Base-by-base conservation (phyloP, 805 yeast genomes). In the Ogataea parapolymorpha region DNA sequence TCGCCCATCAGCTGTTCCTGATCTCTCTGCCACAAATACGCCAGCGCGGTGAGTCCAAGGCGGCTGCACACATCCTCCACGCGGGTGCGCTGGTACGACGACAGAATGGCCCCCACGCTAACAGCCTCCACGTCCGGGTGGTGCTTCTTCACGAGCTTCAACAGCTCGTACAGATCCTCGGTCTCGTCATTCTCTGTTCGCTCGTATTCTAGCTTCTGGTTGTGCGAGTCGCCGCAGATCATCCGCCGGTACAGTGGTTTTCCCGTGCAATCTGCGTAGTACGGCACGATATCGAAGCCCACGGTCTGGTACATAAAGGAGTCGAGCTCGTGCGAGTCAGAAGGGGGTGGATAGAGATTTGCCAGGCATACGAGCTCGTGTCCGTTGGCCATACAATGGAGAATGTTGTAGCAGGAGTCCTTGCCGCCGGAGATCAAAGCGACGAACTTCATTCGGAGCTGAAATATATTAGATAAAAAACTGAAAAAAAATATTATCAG, bases 301-400 rank as follows among this genome's bases (percentile, higher is more conserved):
- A 93, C 98, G 0, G 99, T 93, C 63, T 93, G 99, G 62, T 86
- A 93, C 99, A 93, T 93, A 58, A 83, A 91, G 39, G 96, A 86
- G 60, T 93, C 97, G 39, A 93, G 66, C 61, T 93, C 99, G 39
- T 63, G 67, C 50, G 80, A 82, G 16, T 45, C 56, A 15, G 53
- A 40, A 14, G 48, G 64, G 8, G 51, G 70, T 1, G 96, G 96
- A 54, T 79, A 78, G 46, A 93, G 62, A 55, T 93, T 93, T 0
- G 89, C 98, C 34, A 91, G 63, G 1, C 96, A 96, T 0, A 77
- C 77, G 5, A 93, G 67, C 53, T 86, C 85, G 65, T 93, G 99
- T 11, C 95, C 95, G 38, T 85, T 79, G 3, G 75, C 72, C n/a
- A 85, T 59, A 55, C 98, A 88, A 58, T 93, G 95, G 27, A 88